Base-by-base conservation (phyloP, 768 basidiomycete species). In the Cystobasidium tubakii region DNA sequence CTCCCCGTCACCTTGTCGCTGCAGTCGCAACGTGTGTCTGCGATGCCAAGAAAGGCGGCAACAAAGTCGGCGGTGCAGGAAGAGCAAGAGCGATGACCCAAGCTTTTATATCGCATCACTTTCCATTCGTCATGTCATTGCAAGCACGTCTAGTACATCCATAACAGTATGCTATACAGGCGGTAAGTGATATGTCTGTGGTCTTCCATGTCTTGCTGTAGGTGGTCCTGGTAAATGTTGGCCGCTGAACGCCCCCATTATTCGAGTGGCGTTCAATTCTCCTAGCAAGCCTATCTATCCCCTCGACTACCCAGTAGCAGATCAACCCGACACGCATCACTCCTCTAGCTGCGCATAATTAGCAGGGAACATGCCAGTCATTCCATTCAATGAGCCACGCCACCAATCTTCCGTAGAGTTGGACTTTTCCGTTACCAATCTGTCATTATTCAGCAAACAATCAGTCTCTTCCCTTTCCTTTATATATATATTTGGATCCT, bases 351-450 rank as follows among this genome's bases (percentile, higher is more conserved):
- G 25, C 7, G 34, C 21, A 29, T 57, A 71, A 25, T 71, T 71
- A 7, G 69, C 69, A 12, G 69, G 69, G 33, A 71, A 60, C 33
- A 60, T 46, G 9, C 69, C 69, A 21, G 53, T 29, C 55, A 71
- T 15, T 2, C 69, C 69, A 60, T 71, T 71, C 34, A 71, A 23
- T 23, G 33, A 29, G 21, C 69, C 69, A 2, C 23, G 29, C 69
- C 69, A 71, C 69, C 69, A 71, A 12, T 71, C 36, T 17, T 71
- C 69, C 25, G 63, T 43, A 39, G 63, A 65, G 33, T 71, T 55
- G 31, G 36, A 42, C 27, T 71, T 55, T 34, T 60, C 57, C 25
- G 57, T 60, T 27, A 60, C 57, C 29, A 60, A 10, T 12, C 57
- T 60, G 33, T 60, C 13, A 60, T 60, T 31, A 3, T 6, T 60